Evolutionary conservation across 169 alveolate species (phyloP).

Genomic region (Eimeria acervulina): DNA sequence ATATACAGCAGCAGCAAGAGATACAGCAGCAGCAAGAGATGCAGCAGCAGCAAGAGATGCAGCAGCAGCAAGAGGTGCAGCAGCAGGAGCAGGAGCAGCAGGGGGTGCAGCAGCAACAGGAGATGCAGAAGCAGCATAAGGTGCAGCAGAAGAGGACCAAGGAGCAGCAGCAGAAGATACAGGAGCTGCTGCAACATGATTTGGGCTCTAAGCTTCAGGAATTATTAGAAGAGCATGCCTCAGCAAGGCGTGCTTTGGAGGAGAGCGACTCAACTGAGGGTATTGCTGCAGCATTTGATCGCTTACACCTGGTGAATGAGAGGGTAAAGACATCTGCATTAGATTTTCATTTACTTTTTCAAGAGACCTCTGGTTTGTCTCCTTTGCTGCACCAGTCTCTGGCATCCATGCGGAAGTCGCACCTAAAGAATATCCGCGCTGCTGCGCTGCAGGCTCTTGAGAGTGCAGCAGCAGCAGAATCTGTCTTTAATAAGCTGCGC

Average conservation of each 20-base stretch:
- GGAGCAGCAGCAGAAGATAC: neutral
- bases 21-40: neutral
- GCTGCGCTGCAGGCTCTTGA: neutral
- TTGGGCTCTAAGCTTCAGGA: neutral
- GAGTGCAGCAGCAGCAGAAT: neutral
- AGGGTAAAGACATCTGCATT: neutral
- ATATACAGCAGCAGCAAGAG: neutral
- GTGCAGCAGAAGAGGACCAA: neutral
- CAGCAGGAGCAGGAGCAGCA: neutral
- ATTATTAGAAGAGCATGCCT: neutral
- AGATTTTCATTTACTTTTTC: neutral
- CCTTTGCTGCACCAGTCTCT: neutral
- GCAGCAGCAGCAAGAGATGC: neutral
- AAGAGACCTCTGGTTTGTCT: neutral
- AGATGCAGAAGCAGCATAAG: neutral
- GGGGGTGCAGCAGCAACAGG: neutral
- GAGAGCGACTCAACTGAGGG: neutral
- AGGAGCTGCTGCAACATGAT: neutral
- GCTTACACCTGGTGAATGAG: neutral
- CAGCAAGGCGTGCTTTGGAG: neutral
- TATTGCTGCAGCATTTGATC: conserved; percentile 2
- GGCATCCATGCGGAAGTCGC: neutral
- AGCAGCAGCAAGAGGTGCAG: neutral
- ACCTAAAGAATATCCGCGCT: neutral
- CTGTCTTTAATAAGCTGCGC: neutral